These are phyloP conservation scores for Xylaria palmicola DNA, from an alignment of 495 filamentous ascomycete genomes.

Conservation along the genomic window DNA sequence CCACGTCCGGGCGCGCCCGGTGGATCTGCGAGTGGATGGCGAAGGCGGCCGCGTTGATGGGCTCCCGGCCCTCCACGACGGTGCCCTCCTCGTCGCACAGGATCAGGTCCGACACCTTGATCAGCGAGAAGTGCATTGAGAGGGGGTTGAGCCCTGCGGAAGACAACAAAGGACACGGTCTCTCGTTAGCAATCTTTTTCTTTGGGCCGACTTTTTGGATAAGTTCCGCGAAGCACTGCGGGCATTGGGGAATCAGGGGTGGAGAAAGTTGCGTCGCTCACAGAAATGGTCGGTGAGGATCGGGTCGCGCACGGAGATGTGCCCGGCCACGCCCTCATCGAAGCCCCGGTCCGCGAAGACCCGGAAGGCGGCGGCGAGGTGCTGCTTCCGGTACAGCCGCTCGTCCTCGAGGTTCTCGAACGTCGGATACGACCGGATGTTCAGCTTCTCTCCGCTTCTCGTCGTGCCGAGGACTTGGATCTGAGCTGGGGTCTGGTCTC, in stretches of 20 bases:
- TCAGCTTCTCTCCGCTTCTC: constrained; percentile 41
- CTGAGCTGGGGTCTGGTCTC: constrained; percentile 20
- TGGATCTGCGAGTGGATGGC: constrained; percentile 57
- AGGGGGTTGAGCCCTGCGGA: constrained; percentile 51
- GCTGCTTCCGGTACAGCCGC: constrained; percentile 67
- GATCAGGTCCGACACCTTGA: constrained; percentile 51
- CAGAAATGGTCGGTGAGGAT: constrained; percentile 52
- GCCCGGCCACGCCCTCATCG: constrained; percentile 68
- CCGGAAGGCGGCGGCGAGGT: constrained; percentile 70
- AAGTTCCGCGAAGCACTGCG: too few relatives aligned
- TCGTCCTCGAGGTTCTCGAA: constrained; percentile 59
- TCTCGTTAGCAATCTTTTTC: too few relatives aligned
- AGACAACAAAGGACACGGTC: too few relatives aligned
- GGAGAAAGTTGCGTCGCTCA: too few relatives aligned
- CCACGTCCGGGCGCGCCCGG: constrained; percentile 49
- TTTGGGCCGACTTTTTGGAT: too few relatives aligned
- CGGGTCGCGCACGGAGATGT: constrained; percentile 48
- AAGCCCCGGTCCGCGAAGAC: constrained; percentile 69
- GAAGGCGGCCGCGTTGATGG: constrained; percentile 61
- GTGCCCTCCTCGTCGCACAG: constrained; percentile 53
- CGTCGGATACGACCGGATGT: constrained; percentile 56
- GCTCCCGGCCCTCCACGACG: constrained; percentile 47
- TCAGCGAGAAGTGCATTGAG: constrained; percentile 57
- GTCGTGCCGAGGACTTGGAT: constrained; percentile 35
- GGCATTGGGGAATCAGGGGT: too few relatives aligned